Base-by-base conservation (phyloP, 345 rosid genomes). In the Ricinus communis region DNA sequence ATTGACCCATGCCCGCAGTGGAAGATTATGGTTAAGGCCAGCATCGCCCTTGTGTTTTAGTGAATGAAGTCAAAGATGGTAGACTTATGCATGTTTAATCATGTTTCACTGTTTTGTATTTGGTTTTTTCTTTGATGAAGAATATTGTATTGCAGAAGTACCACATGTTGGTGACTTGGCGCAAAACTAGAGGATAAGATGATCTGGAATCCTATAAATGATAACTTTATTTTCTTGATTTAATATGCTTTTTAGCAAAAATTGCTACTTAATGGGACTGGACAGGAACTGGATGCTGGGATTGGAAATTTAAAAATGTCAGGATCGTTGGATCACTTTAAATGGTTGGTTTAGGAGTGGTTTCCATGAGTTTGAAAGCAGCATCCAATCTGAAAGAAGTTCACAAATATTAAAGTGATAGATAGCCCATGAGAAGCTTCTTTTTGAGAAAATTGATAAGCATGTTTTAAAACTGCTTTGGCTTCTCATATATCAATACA, bases 51-150 rank as follows among this genome's bases (percentile, higher is more conserved):
- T 70, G 46, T 55, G 49, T 72, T 71, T n/a, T 19, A 64, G 45
- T 46, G 27, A 31, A 11, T 38, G 67, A 71, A 68, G 53, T 52
- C 66, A 46, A 47, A 8, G 47, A 46, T 36, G 58, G 61, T 52
- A 74, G 68, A 68, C 75, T 62, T 40, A 24, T 65, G 69, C 52
- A 68, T 63, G 38, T 77, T 68, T 28, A 18, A 41, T 68, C 54
- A 45, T 71, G 45, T 28, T 64, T 28, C 30, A 38, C 54, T 27
- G 36, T 49, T 22, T 3, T 59, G 71, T 68, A 70, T 77, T 65
- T 60, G 57, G 18, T 65, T 71, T 69, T 62, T 41, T 54, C 56
- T 18, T 43, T 46, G 52, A 59, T 68, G 62, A 65, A 58, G 57
- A 22, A 51, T 62, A 19, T 71, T 28, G 10, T n/a, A 27, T 33